A percentile compares a stretch with the other conserved stretches of the same genome.
These are phyloP conservation scores for Paramecium sonneborni DNA, from an alignment of 73 alveolate genomes.

Conservation along the genomic window DNA sequence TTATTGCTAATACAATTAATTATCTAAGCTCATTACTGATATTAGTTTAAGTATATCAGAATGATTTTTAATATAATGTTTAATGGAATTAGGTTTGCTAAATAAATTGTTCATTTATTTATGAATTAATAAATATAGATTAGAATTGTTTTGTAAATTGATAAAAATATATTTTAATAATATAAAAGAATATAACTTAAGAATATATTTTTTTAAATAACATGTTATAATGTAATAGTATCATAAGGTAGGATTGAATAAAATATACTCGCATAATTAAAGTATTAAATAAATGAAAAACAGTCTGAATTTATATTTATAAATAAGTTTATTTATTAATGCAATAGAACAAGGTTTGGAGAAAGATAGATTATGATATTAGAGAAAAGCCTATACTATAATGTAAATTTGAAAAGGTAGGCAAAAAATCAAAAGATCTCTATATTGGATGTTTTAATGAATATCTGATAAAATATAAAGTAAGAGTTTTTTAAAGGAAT, in stretches of 20 bases:
- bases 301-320: neutral
- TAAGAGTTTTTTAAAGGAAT: neutral
- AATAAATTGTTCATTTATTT: too few species aligned
- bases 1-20: too few species aligned
- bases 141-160: too few species aligned
- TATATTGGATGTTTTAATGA: constrained; percentile 35
- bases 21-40: too few species aligned
- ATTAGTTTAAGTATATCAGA: too few species aligned
- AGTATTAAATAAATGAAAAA: neutral
- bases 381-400: neutral
- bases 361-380: neutral
- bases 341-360: constrained; percentile 27
- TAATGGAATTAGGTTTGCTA: too few species aligned
- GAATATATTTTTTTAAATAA: too few species aligned
- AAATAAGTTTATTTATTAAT: neutral
- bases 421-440: neutral
- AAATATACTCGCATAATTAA: neutral
- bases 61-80: too few species aligned
- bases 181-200: too few species aligned
- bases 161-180: too few species aligned
- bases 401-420: neutral
- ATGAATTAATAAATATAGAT: too few species aligned
- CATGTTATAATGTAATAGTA: neutral
- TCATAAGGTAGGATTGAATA: neutral
- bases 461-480: constrained; percentile 23